Evolutionary conservation across 2,329 filamentous ascomycete genomes (phyloP).

Genomic region (Fusarium illudens): DNA sequence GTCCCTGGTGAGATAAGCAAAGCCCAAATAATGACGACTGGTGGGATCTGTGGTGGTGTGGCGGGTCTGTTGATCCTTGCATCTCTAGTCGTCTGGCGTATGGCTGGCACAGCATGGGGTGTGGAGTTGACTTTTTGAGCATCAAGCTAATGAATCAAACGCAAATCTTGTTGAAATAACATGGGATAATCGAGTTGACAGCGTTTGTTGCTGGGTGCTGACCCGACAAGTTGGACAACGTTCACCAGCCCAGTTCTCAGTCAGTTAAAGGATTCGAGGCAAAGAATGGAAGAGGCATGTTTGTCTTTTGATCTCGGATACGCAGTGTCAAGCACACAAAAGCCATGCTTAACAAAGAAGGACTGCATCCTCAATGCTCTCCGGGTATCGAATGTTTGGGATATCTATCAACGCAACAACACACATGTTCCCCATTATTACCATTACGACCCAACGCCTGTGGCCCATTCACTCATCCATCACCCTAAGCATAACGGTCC

Average conservation of each 20-base stretch:
- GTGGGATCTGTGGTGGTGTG: too few relatives aligned
- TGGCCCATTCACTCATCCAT: not conserved
- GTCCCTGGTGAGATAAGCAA: not conserved
- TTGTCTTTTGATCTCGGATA: not conserved
- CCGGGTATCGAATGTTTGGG: not conserved
- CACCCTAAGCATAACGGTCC: constrained; percentile 20
- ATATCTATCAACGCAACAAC: not conserved
- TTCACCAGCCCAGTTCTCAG: not conserved
- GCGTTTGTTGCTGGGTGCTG: not conserved
- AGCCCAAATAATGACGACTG: too few relatives aligned
- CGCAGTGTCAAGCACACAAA: not conserved
- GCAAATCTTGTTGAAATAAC: not conserved
- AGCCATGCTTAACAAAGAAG: not conserved
- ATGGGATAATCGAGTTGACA: not conserved
- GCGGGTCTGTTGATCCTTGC: not conserved
- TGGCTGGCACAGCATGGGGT: not conserved
- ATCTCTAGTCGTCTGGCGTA: not conserved
- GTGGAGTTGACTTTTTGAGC: not conserved
- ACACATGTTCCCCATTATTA: not conserved
- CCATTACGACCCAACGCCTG: not conserved
- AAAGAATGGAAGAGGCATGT: not conserved
- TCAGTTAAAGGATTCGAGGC: not conserved
- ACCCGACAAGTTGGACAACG: not conserved
- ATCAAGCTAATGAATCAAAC: too few relatives aligned
- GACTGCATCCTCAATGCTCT: not conserved